phyloP scores from a whole-genome alignment of 23 red algal species.

The Gracilaria gracilis region DNA sequence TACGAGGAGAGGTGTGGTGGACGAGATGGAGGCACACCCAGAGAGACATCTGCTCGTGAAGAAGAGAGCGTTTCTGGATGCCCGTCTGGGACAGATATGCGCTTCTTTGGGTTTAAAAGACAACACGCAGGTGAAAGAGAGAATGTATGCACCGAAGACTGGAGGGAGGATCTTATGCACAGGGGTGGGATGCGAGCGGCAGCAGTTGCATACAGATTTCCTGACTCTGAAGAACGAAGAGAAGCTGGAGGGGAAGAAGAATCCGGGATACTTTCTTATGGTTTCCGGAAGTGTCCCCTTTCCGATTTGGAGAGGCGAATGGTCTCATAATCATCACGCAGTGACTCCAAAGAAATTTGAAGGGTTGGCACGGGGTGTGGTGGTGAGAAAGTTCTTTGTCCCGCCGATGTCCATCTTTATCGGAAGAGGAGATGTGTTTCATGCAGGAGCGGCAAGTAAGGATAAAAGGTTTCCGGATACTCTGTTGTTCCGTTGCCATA shows the following conservation, averaged over 20 bases:
- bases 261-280: constrained; percentile 39
- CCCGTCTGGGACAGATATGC: not conserved
- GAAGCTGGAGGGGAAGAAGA: constrained; percentile 3
- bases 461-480: not conserved
- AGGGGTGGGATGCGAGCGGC: not conserved
- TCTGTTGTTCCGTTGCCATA: constrained; percentile 3
- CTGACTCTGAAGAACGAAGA: not conserved
- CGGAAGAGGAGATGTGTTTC: constrained; percentile 17
- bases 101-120: not conserved
- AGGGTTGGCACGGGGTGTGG: not conserved
- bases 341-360: not conserved
- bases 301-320: constrained; percentile 10
- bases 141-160: constrained; percentile 3
- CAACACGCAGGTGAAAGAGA: not conserved
- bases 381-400: not conserved
- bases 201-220: constrained; percentile 29
- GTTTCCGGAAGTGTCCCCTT: constrained; percentile 3
- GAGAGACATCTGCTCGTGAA: not conserved
- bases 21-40: not conserved
- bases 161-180: constrained; percentile 16
- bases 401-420: constrained; percentile 10
- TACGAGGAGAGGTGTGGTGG: not conserved
- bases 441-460: constrained; percentile 5
- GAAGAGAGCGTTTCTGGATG: not conserved
- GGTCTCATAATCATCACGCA: constrained; percentile 4